Evolutionary conservation across 1,284 basidiomycete species (phyloP), one percentile per base, ranked within the genome.

Genomic region (Ustilago curta): DNA sequence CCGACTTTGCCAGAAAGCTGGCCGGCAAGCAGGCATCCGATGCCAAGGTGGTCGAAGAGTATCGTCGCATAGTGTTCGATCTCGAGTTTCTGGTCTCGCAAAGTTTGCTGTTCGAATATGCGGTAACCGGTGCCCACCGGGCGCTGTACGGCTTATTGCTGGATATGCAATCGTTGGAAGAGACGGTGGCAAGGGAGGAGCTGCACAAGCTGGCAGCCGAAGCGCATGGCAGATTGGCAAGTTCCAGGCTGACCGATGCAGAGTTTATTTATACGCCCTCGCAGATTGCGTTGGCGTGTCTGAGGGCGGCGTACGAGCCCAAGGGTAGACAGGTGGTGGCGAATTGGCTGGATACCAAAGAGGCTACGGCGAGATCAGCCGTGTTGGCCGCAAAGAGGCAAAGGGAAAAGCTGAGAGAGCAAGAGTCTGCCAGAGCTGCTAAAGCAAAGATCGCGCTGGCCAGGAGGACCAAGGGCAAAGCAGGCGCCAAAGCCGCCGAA

Each of bases 41-140:
- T 4, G 43, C 43, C 58, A 91, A 92, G 0, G 92, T 93, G 3
- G 79, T 80, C 6, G 71, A 81, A 32, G 83, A 82, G 44, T 87
- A 89, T 4, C 89, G 91, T 5, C 88, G 89, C 11, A 93, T 95
- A 79, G 92, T 99, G 8, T 89, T 97, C 47, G 92, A 94, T 59
- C 89, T 97, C 44, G 96, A 99, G 85, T 99, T 98, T 82, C 89
- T 97, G 14, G 92, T 99, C 12, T 93, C 94, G 0, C 97, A 98
- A 86, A 94, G 92, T 74, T 88, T 99, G 31, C 88, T 89, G 42
- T 99, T 99, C 76, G 94, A 99, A 83, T 97, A 97, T 81, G 91
- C 92, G 16, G 90, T 95, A 0, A 94, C 93, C 89, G 94, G 96
- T 79, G 89, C 94, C 1, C 93, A 97, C 79, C 88, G 93, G 59